A percentile compares a stretch with the other conserved stretches of the same genome.
Evolutionary conservation across 192 early-diverging fungal species (phyloP).

Genomic region (Endogone sp.): DNA sequence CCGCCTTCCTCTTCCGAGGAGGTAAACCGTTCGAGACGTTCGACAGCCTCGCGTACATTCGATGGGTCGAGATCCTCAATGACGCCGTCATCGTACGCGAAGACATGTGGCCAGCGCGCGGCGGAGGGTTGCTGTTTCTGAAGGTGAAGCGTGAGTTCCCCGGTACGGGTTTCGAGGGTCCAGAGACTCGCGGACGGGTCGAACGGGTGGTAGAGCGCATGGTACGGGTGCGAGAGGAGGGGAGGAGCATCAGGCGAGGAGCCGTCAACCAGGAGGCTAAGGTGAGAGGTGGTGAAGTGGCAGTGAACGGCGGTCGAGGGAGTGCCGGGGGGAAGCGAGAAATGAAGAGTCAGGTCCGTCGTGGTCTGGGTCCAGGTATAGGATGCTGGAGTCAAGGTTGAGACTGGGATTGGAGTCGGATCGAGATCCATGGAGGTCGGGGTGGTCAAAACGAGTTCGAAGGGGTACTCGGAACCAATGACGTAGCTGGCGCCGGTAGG

Average conservation of each 20-base stretch:
- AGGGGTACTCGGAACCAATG: conserved; percentile 31
- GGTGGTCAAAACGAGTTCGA: conserved; percentile 14
- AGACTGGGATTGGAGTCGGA: conserved; percentile 8
- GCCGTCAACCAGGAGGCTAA: conserved; percentile 37
- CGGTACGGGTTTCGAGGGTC: conserved; percentile 56
- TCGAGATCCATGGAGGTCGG: conserved; percentile 2
- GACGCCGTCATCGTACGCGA: conserved; percentile 41
- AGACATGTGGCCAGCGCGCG: conserved; percentile 65
- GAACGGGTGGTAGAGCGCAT: conserved; percentile 40
- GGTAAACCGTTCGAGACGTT: too few relatives aligned
- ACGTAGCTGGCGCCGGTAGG: conserved; percentile 33
- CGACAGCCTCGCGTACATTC: too few relatives aligned
- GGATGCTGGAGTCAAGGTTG: background rate
- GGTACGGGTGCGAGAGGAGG: conserved; percentile 15
- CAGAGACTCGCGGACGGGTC: conserved; percentile 56
- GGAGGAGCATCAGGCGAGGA: background rate
- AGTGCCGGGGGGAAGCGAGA: conserved; percentile 49
- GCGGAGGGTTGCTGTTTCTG: conserved; percentile 51
- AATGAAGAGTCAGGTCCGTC: conserved; percentile 60
- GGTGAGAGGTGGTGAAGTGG: conserved; percentile 40
- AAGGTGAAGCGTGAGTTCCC: conserved; percentile 55
- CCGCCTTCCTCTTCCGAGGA: too few relatives aligned
- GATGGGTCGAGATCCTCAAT: conserved; percentile 43
- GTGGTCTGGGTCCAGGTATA: conserved; percentile 72
- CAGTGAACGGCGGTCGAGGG: conserved; percentile 54